Percentiles rank a stretch among this genome's conserved stretches.
These are phyloP conservation scores for Cystobasidiaceae sp. DNA, from an alignment of 1,284 basidiomycete genomes.

Conservation along the genomic window DNA sequence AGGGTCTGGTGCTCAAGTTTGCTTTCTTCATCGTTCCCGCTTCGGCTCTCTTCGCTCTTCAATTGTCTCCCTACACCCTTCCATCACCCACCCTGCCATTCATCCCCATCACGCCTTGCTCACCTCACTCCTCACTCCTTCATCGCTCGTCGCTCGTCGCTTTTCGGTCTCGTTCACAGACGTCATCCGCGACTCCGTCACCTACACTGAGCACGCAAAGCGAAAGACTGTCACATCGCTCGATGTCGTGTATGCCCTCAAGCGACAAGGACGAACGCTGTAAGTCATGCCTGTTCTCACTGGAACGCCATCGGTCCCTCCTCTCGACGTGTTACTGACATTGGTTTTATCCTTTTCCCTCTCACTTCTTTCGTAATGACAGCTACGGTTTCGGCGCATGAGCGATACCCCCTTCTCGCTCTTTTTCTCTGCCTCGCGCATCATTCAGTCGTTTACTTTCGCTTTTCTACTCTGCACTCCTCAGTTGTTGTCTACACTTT, in stretches of 20 bases:
- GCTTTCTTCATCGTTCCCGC: too few relatives aligned
- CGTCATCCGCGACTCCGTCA: conserved; percentile 60
- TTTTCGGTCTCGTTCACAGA: conserved; percentile 33
- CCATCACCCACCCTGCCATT: not conserved
- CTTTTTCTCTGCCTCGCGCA: not conserved
- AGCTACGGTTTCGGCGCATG: conserved; percentile 31
- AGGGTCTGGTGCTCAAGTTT: too few relatives aligned
- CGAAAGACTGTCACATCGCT: conserved; percentile 84
- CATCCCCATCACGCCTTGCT: not conserved
- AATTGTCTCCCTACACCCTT: conserved; percentile 17
- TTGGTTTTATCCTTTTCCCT: not conserved
- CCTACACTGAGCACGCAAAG: conserved; percentile 91
- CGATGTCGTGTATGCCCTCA: conserved; percentile 81
- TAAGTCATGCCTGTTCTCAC: conserved; percentile 55
- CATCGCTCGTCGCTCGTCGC: not conserved
- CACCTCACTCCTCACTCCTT: too few relatives aligned
- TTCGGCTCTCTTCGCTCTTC: too few relatives aligned
- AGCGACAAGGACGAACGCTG: conserved; percentile 67
- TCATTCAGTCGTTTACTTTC: too few relatives aligned
- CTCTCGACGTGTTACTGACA: not conserved
- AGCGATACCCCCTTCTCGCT: not conserved
- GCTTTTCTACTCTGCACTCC: not conserved
- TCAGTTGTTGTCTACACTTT: conserved; percentile 10
- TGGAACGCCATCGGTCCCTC: not conserved
- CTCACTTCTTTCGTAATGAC: not conserved